These are phyloP conservation scores for Pythium brachiatum DNA, from an alignment of 352 stramenopile genomes.

Conservation along the genomic window DNA sequence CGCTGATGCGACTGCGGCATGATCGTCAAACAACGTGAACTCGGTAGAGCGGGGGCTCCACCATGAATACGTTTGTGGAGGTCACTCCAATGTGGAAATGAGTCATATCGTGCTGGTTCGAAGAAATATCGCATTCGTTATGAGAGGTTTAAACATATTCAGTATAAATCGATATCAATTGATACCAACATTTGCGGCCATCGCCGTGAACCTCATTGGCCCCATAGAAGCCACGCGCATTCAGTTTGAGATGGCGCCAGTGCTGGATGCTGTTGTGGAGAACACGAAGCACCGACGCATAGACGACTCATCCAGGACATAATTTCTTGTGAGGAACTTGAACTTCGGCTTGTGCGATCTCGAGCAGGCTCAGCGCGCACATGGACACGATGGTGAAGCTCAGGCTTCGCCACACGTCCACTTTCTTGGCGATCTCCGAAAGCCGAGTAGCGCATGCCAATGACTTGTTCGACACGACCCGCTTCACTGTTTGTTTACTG, in stretches of 20 bases:
- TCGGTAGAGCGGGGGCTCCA: too few species aligned
- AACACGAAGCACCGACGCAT: slow-evolving; percentile 61
- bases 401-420: slow-evolving; percentile 35
- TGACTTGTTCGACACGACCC: slow-evolving; percentile 27
- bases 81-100: too few species aligned
- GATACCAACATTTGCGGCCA: background rate
- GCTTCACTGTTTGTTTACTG: background rate
- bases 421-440: slow-evolving; percentile 39
- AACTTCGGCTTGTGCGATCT: slow-evolving; percentile 13
- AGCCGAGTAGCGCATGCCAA: slow-evolving; percentile 31
- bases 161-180: background rate
- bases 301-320: slow-evolving; percentile 67
- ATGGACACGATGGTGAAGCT: slow-evolving; percentile 27
- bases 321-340: background rate
- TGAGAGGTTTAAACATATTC: too few species aligned
- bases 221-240: slow-evolving; percentile 67
- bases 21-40: too few species aligned
- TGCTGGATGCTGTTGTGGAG: slow-evolving; percentile 57
- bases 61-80: too few species aligned
- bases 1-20: too few species aligned
- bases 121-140: too few species aligned
- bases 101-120: too few species aligned
- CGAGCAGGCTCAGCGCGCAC: slow-evolving; percentile 27
- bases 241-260: slow-evolving; percentile 50
- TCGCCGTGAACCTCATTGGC: slow-evolving; percentile 61